These are phyloP conservation scores for Talaromyces sp. DNA, from an alignment of 2,329 filamentous ascomycete genomes.

Conservation along the genomic window DNA sequence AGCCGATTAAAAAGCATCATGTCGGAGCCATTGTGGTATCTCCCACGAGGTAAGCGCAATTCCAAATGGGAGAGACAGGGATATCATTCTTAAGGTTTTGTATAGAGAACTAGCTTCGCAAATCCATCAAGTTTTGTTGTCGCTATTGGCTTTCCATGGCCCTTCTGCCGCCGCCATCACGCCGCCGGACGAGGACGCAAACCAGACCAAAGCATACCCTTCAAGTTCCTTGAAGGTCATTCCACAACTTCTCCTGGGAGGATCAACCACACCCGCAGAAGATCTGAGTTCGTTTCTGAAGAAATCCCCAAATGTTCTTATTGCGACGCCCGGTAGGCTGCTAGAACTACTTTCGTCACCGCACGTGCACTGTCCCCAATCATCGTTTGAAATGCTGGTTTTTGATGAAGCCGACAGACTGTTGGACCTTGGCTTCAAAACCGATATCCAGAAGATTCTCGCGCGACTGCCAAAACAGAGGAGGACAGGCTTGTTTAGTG, in stretches of 20 bases:
- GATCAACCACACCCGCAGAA: conserved; percentile 74
- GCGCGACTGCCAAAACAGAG: conserved; percentile 84
- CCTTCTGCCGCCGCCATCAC: conserved; percentile 58
- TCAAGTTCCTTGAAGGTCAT: conserved; percentile 58
- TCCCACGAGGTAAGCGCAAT: conserved; percentile 58
- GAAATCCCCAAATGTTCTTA: conserved; percentile 78
- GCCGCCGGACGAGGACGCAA: conserved; percentile 38
- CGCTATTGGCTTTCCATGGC: conserved; percentile 75
- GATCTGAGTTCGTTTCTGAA: conserved; percentile 82
- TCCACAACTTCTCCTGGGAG: conserved; percentile 84
- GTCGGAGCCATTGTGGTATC: conserved; percentile 88
- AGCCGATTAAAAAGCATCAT: conserved; percentile 83
- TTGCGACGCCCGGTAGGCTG: conserved; percentile 85
- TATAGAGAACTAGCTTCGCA: conserved; percentile 80
- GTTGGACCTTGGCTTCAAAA: conserved; percentile 89
- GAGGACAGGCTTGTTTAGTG: conserved; percentile 88
- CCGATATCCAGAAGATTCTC: conserved; percentile 81
- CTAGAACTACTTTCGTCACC: conserved; percentile 81
- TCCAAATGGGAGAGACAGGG: neutral
- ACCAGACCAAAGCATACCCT: conserved; percentile 33
- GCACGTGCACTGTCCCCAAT: conserved; percentile 81
- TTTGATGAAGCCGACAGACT: conserved; percentile 92
- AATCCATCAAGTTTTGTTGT: conserved; percentile 75
- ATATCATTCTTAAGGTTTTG: neutral
- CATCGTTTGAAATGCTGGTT: conserved; percentile 85